These are phyloP conservation scores for Biscogniauxia sp. DNA, from an alignment of 2,329 filamentous ascomycete species.

Conservation along the genomic window DNA sequence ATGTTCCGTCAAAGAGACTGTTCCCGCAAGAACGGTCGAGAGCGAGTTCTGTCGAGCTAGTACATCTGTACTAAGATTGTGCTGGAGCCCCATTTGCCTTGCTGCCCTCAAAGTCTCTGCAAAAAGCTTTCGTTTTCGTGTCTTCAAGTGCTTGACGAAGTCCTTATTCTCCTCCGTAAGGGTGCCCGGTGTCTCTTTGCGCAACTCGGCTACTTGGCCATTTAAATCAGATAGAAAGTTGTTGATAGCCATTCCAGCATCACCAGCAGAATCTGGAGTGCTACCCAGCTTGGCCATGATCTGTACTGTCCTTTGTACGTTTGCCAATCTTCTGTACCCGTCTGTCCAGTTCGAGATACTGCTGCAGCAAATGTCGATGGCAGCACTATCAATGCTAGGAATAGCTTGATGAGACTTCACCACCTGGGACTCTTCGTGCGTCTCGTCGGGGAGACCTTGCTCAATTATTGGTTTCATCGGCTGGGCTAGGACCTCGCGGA, in stretches of 20 bases:
- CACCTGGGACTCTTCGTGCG: conserved; percentile 11
- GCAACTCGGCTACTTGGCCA: conserved; percentile 68
- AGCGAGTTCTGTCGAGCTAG: conserved; percentile 72
- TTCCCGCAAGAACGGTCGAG: conserved; percentile 64
- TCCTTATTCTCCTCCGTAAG: conserved; percentile 86
- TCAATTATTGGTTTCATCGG: conserved; percentile 66
- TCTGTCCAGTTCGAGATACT: conserved; percentile 39
- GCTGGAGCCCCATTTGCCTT: conserved; percentile 84
- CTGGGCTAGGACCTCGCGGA: conserved; percentile 73
- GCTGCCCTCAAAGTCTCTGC: conserved; percentile 82
- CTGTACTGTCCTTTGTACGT: conserved; percentile 65
- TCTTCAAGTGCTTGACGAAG: conserved; percentile 83
- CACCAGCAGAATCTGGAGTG: conserved; percentile 49
- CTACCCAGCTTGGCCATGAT: conserved; percentile 68
- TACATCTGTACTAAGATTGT: conserved; percentile 73
- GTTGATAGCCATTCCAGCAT: conserved; percentile 60
- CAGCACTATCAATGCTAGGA: conserved; percentile 35
- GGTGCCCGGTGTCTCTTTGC: conserved; percentile 77
- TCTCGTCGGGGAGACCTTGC: conserved; percentile 56
- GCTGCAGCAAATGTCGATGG: conserved; percentile 33
- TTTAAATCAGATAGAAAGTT: conserved; percentile 68
- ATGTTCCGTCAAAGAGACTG: conserved; percentile 39
- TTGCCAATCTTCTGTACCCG: conserved; percentile 65
- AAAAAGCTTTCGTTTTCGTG: conserved; percentile 84
- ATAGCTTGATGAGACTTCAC: conserved; percentile 18